Evolutionary conservation across 2,329 filamentous ascomycete species (phyloP), one percentile per base, ranked within the genome.

Genomic region (Cucurbitaria berberidis): DNA sequence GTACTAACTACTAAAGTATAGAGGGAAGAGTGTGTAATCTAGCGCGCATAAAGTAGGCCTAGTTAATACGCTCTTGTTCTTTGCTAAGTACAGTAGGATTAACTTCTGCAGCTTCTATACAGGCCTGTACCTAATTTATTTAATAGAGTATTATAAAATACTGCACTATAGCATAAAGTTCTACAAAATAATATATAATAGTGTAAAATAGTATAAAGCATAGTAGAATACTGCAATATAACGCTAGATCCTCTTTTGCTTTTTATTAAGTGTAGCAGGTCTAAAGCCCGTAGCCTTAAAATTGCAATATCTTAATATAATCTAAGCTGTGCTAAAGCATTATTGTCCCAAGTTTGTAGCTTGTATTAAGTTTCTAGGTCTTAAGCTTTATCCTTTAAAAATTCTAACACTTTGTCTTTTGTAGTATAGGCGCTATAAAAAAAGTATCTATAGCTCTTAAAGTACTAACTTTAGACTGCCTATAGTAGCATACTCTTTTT

Each of bases 181-280:
- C n/a, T n/a, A n/a, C n/a, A n/a, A n/a, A n/a, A n/a, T n/a, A n/a
- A n/a, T n/a, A n/a, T n/a, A n/a, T n/a, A n/a, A n/a, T n/a, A n/a
- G n/a, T n/a, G n/a, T n/a, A n/a, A n/a, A n/a, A n/a, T n/a, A n/a
- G n/a, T n/a, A n/a, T n/a, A n/a, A n/a, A n/a, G n/a, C n/a, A n/a
- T n/a, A n/a, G n/a, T n/a, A n/a, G n/a, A n/a, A n/a, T n/a, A n/a
- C n/a, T n/a, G n/a, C n/a, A n/a, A n/a, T n/a, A n/a, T n/a, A n/a
- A n/a, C n/a, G n/a, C n/a, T n/a, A n/a, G n/a, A n/a, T n/a, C 0
- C 87, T 13, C 64, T 91, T 88, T 58, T 90, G 86, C 51, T 91
- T 88, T 61, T 90, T 86, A 2, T 83, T 74, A 0, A 89, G 70
- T 0, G 73, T 71, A 0, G 76, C 74, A 0, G 75, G 62, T 0